phyloP scores from a whole-genome alignment of 2,329 filamentous ascomycete species.

The Alternaria infectoria region DNA sequence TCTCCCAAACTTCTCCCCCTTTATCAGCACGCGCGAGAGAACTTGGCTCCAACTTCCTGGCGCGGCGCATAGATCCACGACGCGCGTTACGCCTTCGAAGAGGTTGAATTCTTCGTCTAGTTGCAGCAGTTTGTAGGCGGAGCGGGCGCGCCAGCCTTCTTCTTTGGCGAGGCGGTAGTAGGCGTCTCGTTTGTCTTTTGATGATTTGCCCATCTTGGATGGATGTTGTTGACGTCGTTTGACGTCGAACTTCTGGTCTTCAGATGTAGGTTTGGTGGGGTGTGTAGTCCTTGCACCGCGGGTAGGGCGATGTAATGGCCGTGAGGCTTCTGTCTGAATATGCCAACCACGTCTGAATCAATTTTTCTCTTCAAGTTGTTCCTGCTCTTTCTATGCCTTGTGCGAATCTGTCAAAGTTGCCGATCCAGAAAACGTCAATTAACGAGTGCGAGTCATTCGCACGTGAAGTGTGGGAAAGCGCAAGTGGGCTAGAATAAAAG shows the following conservation, averaged over 20 bases:
- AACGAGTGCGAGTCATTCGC: slow-evolving; percentile 18
- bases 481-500: slow-evolving; percentile 23
- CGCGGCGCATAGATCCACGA: slow-evolving; percentile 94
- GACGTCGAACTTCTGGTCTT: neutral
- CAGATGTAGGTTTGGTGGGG: neutral
- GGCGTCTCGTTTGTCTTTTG: slow-evolving; percentile 97
- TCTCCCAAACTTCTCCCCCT: slow-evolving; percentile 87
- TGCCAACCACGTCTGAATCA: neutral
- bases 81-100: slow-evolving; percentile 86
- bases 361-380: neutral
- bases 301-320: neutral
- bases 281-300: neutral
- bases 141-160: slow-evolving; percentile 96
- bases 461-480: slow-evolving; percentile 33
- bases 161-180: slow-evolving; percentile 98
- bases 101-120: slow-evolving; percentile 96
- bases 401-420: no score
- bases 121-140: slow-evolving; percentile 96
- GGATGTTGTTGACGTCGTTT: no score
- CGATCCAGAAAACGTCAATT: neutral
- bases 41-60: slow-evolving; percentile 98
- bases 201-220: slow-evolving; percentile 86
- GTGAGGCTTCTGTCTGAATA: neutral
- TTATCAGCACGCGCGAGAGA: slow-evolving; percentile 88
- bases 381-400: neutral